Percentiles rank a stretch among this genome's conserved stretches.
phyloP scores from a whole-genome alignment of 2,329 filamentous ascomycete genomes.

The Herpotrichia juniperi region DNA sequence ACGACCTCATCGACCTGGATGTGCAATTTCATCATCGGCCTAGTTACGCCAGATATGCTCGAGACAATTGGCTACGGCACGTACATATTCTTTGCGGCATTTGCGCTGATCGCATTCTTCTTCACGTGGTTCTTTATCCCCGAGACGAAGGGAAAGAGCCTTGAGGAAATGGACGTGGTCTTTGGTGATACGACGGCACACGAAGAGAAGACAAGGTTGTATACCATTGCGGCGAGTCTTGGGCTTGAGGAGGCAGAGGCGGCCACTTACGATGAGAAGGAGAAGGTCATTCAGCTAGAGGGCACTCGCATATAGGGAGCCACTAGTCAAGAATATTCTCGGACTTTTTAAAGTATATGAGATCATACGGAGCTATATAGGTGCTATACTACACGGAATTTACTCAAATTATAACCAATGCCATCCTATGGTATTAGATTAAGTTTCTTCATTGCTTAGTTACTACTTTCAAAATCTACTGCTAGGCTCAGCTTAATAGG shows the following conservation, averaged over 20 bases:
- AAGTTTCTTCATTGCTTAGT: too few relatives aligned
- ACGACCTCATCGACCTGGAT: too few relatives aligned
- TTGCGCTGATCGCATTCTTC: too few relatives aligned
- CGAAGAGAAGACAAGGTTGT: conserved; percentile 29
- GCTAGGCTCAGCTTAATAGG: too few relatives aligned
- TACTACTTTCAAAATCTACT: too few relatives aligned
- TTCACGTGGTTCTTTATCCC: conserved; percentile 59
- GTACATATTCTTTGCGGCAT: conserved; percentile 74
- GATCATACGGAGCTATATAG: too few relatives aligned
- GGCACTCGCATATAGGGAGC: too few relatives aligned
- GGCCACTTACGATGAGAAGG: conserved; percentile 20
- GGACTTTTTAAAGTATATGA: too few relatives aligned
- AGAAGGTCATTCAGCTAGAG: conserved; percentile 11
- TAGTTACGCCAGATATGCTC: conserved; percentile 73
- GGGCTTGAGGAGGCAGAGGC: conserved; percentile 20
- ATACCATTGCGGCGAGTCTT: conserved; percentile 25
- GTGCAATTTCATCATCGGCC: conserved; percentile 67
- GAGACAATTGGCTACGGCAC: conserved; percentile 69
- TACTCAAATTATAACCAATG: too few relatives aligned
- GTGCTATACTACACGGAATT: too few relatives aligned
- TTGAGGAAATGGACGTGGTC: conserved; percentile 67
- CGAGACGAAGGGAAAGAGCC: conserved; percentile 58
- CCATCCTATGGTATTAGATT: too few relatives aligned
- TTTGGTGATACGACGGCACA: conserved; percentile 77
- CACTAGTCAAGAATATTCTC: too few relatives aligned